A percentile compares a stretch with the other conserved stretches of the same genome.
Evolutionary conservation across 108 stramenopile genomes (phyloP).

Genomic region (Skeletonema potamos): DNA sequence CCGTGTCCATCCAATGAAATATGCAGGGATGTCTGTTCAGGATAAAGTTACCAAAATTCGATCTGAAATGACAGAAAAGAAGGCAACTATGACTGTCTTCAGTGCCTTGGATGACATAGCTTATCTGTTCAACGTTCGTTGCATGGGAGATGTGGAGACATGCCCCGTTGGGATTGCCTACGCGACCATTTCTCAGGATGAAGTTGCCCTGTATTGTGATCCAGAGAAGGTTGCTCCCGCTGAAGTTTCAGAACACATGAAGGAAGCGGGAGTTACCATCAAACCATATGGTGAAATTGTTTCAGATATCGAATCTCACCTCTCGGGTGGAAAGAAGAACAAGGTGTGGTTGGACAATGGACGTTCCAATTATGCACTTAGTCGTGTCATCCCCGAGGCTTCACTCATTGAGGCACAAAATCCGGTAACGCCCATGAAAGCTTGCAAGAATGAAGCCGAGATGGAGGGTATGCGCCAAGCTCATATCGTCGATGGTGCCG

Average conservation of each 20-base stretch:
- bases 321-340: slow-evolving; percentile 30
- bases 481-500: slow-evolving; percentile 95
- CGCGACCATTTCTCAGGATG: slow-evolving; percentile 77
- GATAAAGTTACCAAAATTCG: slow-evolving; percentile 84
- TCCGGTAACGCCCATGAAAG: slow-evolving; percentile 91
- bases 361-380: slow-evolving; percentile 65
- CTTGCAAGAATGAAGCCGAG: slow-evolving; percentile 90
- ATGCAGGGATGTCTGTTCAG: slow-evolving; percentile 76
- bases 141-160: slow-evolving; percentile 86
- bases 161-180: slow-evolving; percentile 94
- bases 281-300: slow-evolving; percentile 73
- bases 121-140: slow-evolving; percentile 93
- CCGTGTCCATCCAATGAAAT: slow-evolving; percentile 89
- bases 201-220: slow-evolving; percentile 76
- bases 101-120: slow-evolving; percentile 94
- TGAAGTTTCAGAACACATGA: slow-evolving; percentile 61
- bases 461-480: slow-evolving; percentile 91
- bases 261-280: slow-evolving; percentile 51
- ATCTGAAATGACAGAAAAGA: slow-evolving; percentile 69
- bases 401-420: slow-evolving; percentile 67
- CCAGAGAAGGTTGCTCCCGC: slow-evolving; percentile 56
- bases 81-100: slow-evolving; percentile 86
- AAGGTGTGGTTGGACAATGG: slow-evolving; percentile 77
- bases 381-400: slow-evolving; percentile 60
- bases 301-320: slow-evolving; percentile 55